Percentiles rank a stretch among this genome's conserved stretches.
Conservation (phyloP, 768 basidiomycete species). For the Tricholoma hemisulphureum region DNA sequence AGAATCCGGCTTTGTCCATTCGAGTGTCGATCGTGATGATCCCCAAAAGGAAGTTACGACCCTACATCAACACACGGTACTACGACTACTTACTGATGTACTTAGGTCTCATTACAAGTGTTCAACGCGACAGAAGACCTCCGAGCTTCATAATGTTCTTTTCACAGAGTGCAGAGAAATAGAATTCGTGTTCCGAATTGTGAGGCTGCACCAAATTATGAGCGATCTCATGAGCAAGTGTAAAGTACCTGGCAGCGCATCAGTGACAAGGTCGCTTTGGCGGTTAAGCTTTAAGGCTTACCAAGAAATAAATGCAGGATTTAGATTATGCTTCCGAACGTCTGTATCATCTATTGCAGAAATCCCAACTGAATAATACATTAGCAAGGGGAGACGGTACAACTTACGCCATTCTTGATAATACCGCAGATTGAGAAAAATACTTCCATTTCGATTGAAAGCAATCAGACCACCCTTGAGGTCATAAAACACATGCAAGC, state of each 20-base stretch:
- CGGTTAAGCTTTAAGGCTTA: conserved; percentile 27
- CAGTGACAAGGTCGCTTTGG: neutral
- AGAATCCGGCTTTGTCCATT: neutral
- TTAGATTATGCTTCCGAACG: conserved; percentile 50
- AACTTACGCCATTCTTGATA: conserved; percentile 82
- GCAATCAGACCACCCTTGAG: conserved; percentile 78
- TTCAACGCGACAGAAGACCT: conserved; percentile 25
- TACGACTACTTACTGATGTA: too few relatives aligned
- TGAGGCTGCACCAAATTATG: conserved; percentile 88
- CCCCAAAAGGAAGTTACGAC: conserved; percentile 18
- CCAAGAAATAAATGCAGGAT: conserved; percentile 81
- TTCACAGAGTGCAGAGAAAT: conserved; percentile 89
- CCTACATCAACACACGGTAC: too few relatives aligned
- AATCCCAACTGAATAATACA: neutral
- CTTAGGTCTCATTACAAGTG: neutral
- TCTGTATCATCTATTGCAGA: conserved; percentile 61
- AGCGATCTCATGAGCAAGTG: conserved; percentile 89
- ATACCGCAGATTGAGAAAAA: conserved; percentile 87
- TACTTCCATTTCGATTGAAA: conserved; percentile 86
- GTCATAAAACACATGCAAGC: conserved; percentile 88
- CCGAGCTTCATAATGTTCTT: conserved; percentile 47
- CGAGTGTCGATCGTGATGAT: conserved; percentile 4
- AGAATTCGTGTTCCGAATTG: conserved; percentile 92
- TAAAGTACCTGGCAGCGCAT: conserved; percentile 66
- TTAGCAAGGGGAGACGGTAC: neutral